Evolutionary conservation across 345 rosid species (phyloP), one percentile per base, ranked within the genome.

Genomic region (Syzygium grande): DNA sequence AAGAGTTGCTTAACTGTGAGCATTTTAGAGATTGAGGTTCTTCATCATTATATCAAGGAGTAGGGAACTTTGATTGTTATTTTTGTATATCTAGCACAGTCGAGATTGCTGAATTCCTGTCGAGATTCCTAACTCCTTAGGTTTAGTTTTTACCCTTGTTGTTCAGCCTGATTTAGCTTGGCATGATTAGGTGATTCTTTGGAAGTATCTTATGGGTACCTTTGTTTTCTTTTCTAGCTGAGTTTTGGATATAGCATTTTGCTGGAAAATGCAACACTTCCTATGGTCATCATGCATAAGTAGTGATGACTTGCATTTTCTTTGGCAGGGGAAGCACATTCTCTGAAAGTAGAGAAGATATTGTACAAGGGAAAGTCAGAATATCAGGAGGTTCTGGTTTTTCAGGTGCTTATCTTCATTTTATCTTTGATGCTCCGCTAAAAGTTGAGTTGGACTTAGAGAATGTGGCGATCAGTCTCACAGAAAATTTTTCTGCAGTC

Each of bases 271-370:
- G 49, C 83, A 38, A 38, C 43, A 38, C 83, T 73, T 59, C 65
- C 27, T 73, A 73, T 73, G 21, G 49, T 38, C 83, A 19, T 38
- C 49, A 25, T 73, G 49, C 23, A 73, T 73, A 19, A 34, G 46
- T 73, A 41, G 12, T 56, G 19, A 73, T 73, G 83, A 73, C 49
- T 73, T 73, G 27, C 83, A 73, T 51, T 87, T 84, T 84, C 55
- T 51, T 89, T 86, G 94, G 86, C 87, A 98, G 99, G 98, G 91
- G 99, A 98, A 91, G 99, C 97, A 14, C 99, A 98, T 89, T 94
- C 99, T 16, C 87, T 98, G 92, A 94, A 94, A 92, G 99, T 98
- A 52, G 92, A 95, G 89, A 93, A 94, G 30, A 89, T 96, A 86
- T 90, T 98, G 79, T 96, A 88, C 93, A 89, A 93, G 92, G 96